A percentile compares a stretch with the other conserved stretches of the same genome.
Evolutionary conservation across 192 early-diverging fungal species (phyloP).

Genomic region (Coemansia sp.): DNA sequence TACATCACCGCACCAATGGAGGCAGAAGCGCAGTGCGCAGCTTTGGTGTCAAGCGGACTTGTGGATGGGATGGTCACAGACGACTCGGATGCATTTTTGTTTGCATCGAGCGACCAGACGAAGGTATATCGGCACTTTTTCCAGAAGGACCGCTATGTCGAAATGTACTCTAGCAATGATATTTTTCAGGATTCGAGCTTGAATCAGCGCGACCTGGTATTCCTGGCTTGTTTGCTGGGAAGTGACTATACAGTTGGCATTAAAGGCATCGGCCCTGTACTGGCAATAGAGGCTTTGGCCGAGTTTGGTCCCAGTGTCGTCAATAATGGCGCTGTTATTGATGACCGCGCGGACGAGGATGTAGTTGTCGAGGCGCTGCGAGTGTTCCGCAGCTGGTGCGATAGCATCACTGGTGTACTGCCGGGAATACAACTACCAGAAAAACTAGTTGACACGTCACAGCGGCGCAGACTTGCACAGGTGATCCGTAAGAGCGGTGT

Average conservation of each 20-base stretch:
- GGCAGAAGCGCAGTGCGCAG: conserved; percentile 97
- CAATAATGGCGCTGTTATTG: conserved; percentile 2
- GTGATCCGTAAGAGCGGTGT: conserved; percentile 65
- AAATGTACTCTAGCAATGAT: conserved; percentile 69
- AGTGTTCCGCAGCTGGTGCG: conserved; percentile 42
- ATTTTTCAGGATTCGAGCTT: conserved; percentile 70
- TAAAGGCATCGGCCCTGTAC: conserved; percentile 80
- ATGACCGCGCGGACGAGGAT: conserved; percentile 20
- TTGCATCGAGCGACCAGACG: conserved; percentile 63
- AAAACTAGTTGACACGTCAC: conserved; percentile 29
- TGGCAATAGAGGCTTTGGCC: conserved; percentile 86
- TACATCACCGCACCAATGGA: conserved; percentile 93
- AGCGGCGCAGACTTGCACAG: conserved; percentile 55
- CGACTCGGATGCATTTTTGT: conserved; percentile 95
- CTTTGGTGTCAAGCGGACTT: conserved; percentile 56
- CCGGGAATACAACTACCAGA: conserved; percentile 38
- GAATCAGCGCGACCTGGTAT: conserved; percentile 69
- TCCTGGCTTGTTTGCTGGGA: conserved; percentile 87
- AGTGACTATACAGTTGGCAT: conserved; percentile 96
- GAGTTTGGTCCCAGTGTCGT: conserved; percentile 58
- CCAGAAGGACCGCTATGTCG: conserved; percentile 83
- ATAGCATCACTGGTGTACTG: conserved; percentile 45
- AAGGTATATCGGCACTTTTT: conserved; percentile 92
- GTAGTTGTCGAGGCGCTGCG: conserved; percentile 25
- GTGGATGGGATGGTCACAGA: conserved; percentile 97